Conservation (phyloP, 2,329 filamentous ascomycete species). For the Peltaster fructicola region DNA sequence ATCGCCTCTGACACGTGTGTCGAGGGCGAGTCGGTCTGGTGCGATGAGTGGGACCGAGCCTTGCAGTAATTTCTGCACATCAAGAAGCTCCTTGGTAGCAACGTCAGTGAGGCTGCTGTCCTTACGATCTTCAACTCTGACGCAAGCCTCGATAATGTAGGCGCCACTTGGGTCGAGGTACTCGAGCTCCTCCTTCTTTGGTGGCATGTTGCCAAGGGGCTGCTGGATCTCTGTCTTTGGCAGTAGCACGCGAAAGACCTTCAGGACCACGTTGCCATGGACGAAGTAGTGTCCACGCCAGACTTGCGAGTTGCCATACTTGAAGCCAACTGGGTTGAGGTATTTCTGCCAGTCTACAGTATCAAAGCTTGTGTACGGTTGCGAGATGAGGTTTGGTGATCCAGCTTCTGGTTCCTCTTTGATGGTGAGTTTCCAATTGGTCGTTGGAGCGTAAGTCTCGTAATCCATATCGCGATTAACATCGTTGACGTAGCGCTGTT, state of each 20-base stretch:
- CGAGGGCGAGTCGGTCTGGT: conserved; percentile 40
- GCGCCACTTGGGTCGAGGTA: conserved; percentile 38
- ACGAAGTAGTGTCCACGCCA: conserved; percentile 42
- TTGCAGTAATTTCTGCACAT: conserved; percentile 35
- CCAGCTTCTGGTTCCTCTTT: too few relatives aligned
- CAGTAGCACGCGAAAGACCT: conserved; percentile 36
- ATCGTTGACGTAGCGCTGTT: too few relatives aligned
- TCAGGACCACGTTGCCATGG: conserved; percentile 38
- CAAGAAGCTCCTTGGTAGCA: conserved; percentile 36
- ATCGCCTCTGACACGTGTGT: conserved; percentile 34
- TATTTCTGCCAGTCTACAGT: too few relatives aligned
- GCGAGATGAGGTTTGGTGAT: too few relatives aligned
- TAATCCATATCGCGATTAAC: too few relatives aligned
- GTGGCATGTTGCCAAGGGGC: conserved; percentile 20
- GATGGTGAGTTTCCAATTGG: too few relatives aligned
- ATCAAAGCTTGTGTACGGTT: too few relatives aligned
- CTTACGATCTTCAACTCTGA: conserved; percentile 37
- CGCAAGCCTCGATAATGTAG: conserved; percentile 40
- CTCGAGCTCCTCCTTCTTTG: conserved; percentile 25
- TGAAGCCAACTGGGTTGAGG: too few relatives aligned
- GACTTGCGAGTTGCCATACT: too few relatives aligned
- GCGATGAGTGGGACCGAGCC: conserved; percentile 38
- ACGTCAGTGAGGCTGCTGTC: conserved; percentile 36
- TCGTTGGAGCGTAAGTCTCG: too few relatives aligned
- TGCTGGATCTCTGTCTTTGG: conserved; percentile 8